These are phyloP conservation scores for Zygoascus hellenicus DNA, from an alignment of 1,139 yeast genomes.

Conservation along the genomic window DNA sequence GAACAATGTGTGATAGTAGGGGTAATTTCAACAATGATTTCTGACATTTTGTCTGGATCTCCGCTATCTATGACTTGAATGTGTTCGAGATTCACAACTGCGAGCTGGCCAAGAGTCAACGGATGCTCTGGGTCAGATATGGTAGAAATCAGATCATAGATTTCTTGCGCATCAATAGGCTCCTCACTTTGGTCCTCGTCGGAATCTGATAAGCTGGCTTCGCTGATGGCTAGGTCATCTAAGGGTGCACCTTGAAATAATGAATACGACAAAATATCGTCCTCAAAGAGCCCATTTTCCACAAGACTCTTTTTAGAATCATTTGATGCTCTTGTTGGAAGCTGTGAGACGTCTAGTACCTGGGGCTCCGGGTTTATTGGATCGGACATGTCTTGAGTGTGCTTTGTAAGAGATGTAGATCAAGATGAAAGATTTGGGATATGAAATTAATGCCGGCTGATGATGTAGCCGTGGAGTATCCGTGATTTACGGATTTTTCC, in stretches of 20 bases:
- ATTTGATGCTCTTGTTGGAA: conserved; percentile 59
- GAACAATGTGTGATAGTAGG: conserved; percentile 99
- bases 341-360: conserved; percentile 63
- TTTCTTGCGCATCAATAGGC: conserved; percentile 71
- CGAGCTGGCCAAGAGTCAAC: conserved; percentile 84
- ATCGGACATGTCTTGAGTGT: conserved; percentile 45
- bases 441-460: not conserved
- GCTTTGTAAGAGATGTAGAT: not conserved
- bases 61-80: conserved; percentile 61
- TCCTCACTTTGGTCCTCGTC: conserved; percentile 40
- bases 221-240: conserved; percentile 10
- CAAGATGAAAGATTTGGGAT: not conserved
- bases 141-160: conserved; percentile 69
- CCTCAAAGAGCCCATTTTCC: conserved; percentile 6
- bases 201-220: conserved; percentile 13
- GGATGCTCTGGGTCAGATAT: conserved; percentile 99
- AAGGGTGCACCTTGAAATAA: conserved; percentile 16
- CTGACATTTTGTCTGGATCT: conserved; percentile 52
- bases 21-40: conserved; percentile 76
- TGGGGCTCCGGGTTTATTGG: conserved; percentile 92
- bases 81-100: conserved; percentile 84
- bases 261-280: conserved; percentile 21
- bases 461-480: too few relatives aligned
- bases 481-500: too few relatives aligned
- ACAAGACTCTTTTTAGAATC: conserved; percentile 6